Evolutionary conservation across 768 basidiomycete species (phyloP).

Genomic region (Termitomyces sp.): DNA sequence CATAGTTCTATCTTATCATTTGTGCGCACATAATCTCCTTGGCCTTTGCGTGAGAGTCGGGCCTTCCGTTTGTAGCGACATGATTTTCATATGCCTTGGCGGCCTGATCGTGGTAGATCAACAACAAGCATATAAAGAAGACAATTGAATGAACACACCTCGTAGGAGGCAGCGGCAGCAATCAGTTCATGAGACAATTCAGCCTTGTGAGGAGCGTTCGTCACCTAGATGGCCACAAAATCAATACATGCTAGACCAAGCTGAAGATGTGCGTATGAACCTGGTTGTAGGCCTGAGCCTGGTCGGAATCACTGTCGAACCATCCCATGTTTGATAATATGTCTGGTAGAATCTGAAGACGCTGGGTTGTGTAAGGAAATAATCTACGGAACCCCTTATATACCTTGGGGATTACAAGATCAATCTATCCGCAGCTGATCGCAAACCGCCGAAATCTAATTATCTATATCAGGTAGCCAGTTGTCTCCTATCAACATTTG

Average conservation of each 20-base stretch:
- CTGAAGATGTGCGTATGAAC: constrained; percentile 19
- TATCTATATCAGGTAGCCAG: background rate
- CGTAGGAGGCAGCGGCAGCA: constrained; percentile 64
- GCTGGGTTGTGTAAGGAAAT: background rate
- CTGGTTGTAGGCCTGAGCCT: constrained; percentile 39
- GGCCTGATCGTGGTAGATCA: constrained; percentile 36
- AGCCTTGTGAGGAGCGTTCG: constrained; percentile 52
- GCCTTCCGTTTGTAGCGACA: constrained; percentile 42
- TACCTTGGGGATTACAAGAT: background rate
- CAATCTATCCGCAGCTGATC: background rate
- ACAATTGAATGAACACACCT: constrained; percentile 31
- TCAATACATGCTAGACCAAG: background rate
- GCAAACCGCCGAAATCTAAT: background rate
- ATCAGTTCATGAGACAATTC: constrained; percentile 63
- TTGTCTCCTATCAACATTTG: background rate
- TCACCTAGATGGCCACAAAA: constrained; percentile 31
- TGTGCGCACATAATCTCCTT: constrained; percentile 49
- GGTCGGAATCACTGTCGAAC: constrained; percentile 38
- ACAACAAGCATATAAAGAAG: background rate
- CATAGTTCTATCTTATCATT: background rate
- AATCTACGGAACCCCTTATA: background rate
- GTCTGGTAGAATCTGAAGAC: background rate
- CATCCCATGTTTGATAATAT: constrained; percentile 34
- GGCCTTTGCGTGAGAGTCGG: constrained; percentile 46
- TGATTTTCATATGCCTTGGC: constrained; percentile 64